Evolutionary conservation across 495 filamentous ascomycete species (phyloP).

Genomic region (Cryomyces antarcticus): DNA sequence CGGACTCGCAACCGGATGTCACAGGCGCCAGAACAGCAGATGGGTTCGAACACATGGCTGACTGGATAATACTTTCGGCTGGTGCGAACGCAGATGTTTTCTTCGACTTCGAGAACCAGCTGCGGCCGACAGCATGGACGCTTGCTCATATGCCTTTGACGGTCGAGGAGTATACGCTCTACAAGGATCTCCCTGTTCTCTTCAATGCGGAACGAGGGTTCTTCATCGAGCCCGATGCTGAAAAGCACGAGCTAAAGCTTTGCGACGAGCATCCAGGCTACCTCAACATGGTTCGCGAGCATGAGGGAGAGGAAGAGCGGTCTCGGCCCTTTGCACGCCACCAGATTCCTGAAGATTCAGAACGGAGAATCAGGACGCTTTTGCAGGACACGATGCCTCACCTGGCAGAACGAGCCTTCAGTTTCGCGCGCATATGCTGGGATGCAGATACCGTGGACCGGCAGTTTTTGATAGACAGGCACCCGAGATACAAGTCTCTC

Average conservation of each 20-base stretch:
- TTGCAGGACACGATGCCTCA: constrained; percentile 31
- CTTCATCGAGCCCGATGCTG: constrained; percentile 34
- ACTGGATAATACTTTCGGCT: constrained; percentile 25
- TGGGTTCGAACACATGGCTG: constrained; percentile 17
- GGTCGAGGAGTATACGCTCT: constrained; percentile 21
- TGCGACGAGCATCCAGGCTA: constrained; percentile 38
- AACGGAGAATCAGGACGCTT: constrained; percentile 22
- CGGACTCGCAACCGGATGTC: constrained; percentile 20
- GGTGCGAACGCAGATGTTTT: constrained; percentile 27
- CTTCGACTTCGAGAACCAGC: constrained; percentile 30
- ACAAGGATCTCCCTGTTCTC: constrained; percentile 27
- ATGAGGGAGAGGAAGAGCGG: constrained; percentile 9
- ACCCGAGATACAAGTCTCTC: constrained; percentile 22
- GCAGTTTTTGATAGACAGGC: constrained; percentile 26
- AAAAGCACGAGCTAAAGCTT: constrained; percentile 31
- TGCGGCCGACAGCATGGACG: constrained; percentile 35
- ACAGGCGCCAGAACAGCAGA: constrained; percentile 21
- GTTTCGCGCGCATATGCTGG: constrained; percentile 33
- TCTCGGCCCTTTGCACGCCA: constrained; percentile 27
- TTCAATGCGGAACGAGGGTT: constrained; percentile 32
- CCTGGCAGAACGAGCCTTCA: constrained; percentile 24
- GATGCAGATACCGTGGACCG: constrained; percentile 32
- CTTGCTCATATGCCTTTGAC: constrained; percentile 30
- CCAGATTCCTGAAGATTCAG: constrained; percentile 28
- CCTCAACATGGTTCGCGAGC: constrained; percentile 22